phyloP scores from a whole-genome alignment of 441 rosid genomes.

The Corymbia citriodora region DNA sequence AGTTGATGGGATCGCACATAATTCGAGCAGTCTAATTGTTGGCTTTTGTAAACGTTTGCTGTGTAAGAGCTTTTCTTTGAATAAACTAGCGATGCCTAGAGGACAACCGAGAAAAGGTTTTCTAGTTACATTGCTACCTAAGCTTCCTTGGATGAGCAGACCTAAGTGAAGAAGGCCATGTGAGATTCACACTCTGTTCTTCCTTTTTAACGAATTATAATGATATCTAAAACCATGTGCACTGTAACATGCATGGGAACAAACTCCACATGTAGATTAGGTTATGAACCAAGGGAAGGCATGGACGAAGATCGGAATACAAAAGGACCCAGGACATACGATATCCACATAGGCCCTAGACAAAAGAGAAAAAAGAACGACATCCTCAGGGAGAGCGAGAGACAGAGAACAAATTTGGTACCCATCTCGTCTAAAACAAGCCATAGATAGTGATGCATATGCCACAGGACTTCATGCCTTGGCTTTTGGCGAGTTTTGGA shows the following conservation, averaged over 20 bases:
- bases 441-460: background rate
- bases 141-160: background rate
- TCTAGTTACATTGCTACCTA: background rate
- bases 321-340: background rate
- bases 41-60: background rate
- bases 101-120: background rate
- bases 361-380: background rate
- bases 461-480: background rate
- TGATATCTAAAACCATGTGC: conserved; percentile 22
- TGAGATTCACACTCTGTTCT: background rate
- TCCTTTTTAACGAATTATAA: background rate
- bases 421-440: background rate
- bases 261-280: conserved; percentile 13
- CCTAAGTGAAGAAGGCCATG: background rate
- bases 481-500: background rate
- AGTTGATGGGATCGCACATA: background rate
- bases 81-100: background rate
- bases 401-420: conserved; percentile 1
- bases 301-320: background rate
- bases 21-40: background rate
- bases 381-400: background rate
- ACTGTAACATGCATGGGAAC: conserved; percentile 23
- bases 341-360: background rate
- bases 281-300: conserved; percentile 13
- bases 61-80: background rate